Percentiles rank a stretch among this genome's conserved stretches.
Conservation (phyloP, 306 rosid species). For the Pyrus pyrifolia region DNA sequence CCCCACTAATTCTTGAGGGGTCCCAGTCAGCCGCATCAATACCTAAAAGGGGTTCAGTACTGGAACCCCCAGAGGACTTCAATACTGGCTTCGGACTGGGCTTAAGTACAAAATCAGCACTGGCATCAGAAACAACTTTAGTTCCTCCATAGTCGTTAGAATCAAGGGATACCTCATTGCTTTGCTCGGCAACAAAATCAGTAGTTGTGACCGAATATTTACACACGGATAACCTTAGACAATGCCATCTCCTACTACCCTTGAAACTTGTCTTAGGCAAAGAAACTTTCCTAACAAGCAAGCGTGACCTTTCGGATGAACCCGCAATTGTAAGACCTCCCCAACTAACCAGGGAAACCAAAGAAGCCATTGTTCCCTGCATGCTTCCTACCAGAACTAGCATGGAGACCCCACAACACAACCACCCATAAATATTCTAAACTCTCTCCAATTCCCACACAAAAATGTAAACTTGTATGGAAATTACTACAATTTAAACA, state of each 20-base stretch:
- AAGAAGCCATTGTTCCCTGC: constrained; percentile 80
- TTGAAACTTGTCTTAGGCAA: constrained; percentile 48
- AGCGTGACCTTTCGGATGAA: constrained; percentile 51
- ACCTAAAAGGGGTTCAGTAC: constrained; percentile 31
- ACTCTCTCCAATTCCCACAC: background rate
- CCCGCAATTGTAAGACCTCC: constrained; percentile 51
- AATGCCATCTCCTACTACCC: constrained; percentile 61
- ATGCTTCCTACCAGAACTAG: constrained; percentile 51
- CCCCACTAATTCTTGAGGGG: constrained; percentile 25
- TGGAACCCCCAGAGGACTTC: constrained; percentile 40
- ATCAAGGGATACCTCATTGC: constrained; percentile 70
- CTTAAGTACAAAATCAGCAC: constrained; percentile 64
- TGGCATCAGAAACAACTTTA: constrained; percentile 38
- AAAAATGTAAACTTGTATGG: background rate
- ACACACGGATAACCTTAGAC: constrained; percentile 72
- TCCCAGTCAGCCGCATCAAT: constrained; percentile 35
- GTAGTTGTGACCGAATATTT: constrained; percentile 77
- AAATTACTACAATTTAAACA: background rate
- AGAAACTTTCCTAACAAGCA: constrained; percentile 57
- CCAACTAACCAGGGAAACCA: constrained; percentile 66
- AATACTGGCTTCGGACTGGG: constrained; percentile 80
- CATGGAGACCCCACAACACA: constrained; percentile 28
- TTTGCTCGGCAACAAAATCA: constrained; percentile 77
- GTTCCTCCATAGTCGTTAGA: constrained; percentile 42
- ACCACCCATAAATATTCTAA: constrained; percentile 15